Base-by-base conservation (phyloP, 1,284 basidiomycete species). In the Flammula alnicola region DNA sequence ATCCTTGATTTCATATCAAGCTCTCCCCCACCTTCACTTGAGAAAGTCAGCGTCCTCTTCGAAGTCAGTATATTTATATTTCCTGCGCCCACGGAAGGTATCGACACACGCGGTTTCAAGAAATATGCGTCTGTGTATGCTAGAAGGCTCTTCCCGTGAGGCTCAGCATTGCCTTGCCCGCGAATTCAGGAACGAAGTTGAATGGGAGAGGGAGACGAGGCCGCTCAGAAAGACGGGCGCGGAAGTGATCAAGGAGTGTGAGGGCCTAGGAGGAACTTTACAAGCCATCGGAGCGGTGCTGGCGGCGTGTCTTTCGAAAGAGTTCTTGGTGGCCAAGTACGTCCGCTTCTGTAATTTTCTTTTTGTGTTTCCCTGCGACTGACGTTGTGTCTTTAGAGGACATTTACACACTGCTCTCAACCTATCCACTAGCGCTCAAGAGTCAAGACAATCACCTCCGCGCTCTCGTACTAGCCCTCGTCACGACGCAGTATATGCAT, bases 371-470 rank as follows among this genome's bases (percentile, higher is more conserved):
- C n/a, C n/a, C n/a, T n/a, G n/a, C n/a, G n/a, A n/a, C n/a, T n/a
- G n/a, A n/a, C n/a, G n/a, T n/a, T n/a, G n/a, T n/a, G 30, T 41
- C 2, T 43, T 16, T 20, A 91, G 89, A 57, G 72, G 79, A 42
- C 76, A 84, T 44, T 71, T 91, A 20, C 83, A 83, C 51, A 62
- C 68, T 1, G 83, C 87, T 0, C 74, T 91, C 1, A 72, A 76
- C 12, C 66, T 83, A 10, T 78, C 81, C 0, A 82, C 80, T 1
- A 58, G 63, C 1, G 73, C 83, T 2, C 79, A 78, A n/a, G n/a
- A n/a, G n/a, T n/a, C n/a, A n/a, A 23, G 88, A 90, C 54, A 91
- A 89, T 55, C 79, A 90, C 59, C 66, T 89, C 10, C 82, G 86
- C 8, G 84, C 85, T 5, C 69, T 88, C 3, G 72, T 88, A 5